Base-by-base conservation (phyloP, 2,329 filamentous ascomycete genomes). In the Anisogramma anomala region DNA sequence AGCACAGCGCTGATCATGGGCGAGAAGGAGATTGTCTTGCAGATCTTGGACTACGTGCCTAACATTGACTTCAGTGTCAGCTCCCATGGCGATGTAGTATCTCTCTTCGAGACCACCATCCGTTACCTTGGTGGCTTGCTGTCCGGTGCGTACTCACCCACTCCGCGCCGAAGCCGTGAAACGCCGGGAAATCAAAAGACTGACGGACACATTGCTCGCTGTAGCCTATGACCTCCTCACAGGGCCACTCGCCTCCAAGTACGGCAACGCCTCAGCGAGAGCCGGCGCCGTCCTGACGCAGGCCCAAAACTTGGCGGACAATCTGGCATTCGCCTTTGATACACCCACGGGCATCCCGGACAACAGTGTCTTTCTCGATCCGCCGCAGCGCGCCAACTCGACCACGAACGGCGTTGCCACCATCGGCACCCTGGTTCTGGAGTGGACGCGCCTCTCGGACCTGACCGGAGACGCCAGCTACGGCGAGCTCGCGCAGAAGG, bases 21-120 rank as follows among this genome's bases (percentile, higher is more conserved):
- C 28, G 71, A 84, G 33, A 63, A 67, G 20, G 66, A 78, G 13
- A 76, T 84, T 18, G 77, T 91, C 11, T 64, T 78, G 31, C 66
- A 77, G 39, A 87, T 93, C 48, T 60, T 94, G 15, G 66, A 80
- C 5, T 79, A 79, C 55, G 72, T 94, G 33, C 71, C 76, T 0
- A 72, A 62, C 0, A 80, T 93, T 53, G 67, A 93, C 58, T 94
- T 84, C 54, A 47, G 45, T 18, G 37, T 44, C 18, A 47, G 45
- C 34, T 47, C 35, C 18, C 33, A 47, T 25, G 71, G 71, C 31
- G 59, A 67, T 1, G 60, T 67, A 8, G 77, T 94, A 36, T 89
- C 82, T 27, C 61, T 94, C 6, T 94, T 94, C 53, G 87, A 94
- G 61, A 93, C 85, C 0, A 94, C 84, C 0, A 94, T 94, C 54